Evolutionary conservation across 148 eudicot species (phyloP).

Genomic region (Spergularia marina): DNA sequence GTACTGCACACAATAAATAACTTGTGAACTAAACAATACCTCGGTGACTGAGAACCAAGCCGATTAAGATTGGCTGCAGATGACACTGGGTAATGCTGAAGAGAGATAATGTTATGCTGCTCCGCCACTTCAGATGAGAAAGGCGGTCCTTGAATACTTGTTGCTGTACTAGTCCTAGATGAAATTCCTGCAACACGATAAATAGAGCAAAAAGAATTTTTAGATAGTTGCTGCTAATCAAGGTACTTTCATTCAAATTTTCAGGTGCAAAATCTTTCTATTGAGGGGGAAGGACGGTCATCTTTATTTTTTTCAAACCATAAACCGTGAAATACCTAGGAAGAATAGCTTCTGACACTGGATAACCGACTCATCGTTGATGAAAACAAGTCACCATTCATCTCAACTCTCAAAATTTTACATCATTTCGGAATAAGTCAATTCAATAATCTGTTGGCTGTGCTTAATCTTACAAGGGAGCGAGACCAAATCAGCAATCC

Average conservation of each 20-base stretch:
- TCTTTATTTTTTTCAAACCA: too few species aligned
- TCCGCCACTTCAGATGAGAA: slow-evolving; percentile 32
- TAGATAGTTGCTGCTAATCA: too few species aligned
- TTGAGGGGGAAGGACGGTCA: too few species aligned
- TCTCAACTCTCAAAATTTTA: background rate
- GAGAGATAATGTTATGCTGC: slow-evolving; percentile 30
- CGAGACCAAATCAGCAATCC: background rate
- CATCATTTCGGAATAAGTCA: background rate
- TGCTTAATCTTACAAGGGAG: background rate
- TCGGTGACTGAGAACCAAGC: slow-evolving; percentile 31
- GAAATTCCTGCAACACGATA: slow-evolving; percentile 41
- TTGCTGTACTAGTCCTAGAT: slow-evolving; percentile 33
- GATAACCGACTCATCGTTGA: too few species aligned
- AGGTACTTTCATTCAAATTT: too few species aligned
- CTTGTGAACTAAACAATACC: slow-evolving; percentile 23
- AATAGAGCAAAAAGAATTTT: background rate
- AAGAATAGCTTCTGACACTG: too few species aligned
- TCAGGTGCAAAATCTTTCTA: too few species aligned
- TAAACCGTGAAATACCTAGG: too few species aligned
- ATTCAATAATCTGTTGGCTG: background rate
- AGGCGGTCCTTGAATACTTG: slow-evolving; percentile 36
- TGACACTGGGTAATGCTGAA: slow-evolving; percentile 32
- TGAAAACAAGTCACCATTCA: background rate
- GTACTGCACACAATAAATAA: background rate
- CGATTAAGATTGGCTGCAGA: slow-evolving; percentile 23